A percentile compares a stretch with the other conserved stretches of the same genome.
These are phyloP conservation scores for Pythium monospermum DNA, from an alignment of 352 stramenopile species.

Conservation along the genomic window DNA sequence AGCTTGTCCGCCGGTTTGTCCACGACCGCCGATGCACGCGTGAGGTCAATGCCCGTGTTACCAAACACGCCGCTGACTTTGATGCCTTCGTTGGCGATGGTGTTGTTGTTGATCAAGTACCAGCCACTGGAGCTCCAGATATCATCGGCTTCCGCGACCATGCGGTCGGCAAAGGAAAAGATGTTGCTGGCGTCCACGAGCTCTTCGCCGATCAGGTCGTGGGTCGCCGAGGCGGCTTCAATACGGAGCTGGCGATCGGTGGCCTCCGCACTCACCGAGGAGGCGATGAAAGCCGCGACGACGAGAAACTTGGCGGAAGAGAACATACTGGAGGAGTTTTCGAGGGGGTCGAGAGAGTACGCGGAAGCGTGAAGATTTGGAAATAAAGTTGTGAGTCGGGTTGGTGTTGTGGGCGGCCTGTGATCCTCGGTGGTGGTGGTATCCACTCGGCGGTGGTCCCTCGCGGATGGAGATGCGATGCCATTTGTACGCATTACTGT, in stretches of 20 bases:
- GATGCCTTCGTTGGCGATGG: conserved; percentile 10
- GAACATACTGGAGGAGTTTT: not conserved
- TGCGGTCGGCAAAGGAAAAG: conserved; percentile 19
- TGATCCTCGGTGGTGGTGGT: no score
- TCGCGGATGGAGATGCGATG: no score
- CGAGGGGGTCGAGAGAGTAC: no score
- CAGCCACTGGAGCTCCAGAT: conserved; percentile 23
- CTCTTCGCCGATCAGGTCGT: conserved; percentile 25
- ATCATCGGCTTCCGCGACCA: conserved; percentile 21
- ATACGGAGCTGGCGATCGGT: not conserved
- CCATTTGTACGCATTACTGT: no score
- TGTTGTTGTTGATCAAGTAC: conserved; percentile 17
- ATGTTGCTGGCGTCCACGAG: conserved; percentile 18
- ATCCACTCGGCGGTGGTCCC: no score
- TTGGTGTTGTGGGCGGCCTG: no score
- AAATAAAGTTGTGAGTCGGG: no score
- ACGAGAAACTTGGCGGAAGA: not conserved
- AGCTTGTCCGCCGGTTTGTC: conserved; percentile 17
- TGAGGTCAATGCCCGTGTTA: conserved; percentile 14
- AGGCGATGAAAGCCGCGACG: not conserved
- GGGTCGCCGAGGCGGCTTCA: not conserved
- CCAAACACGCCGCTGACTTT: conserved; percentile 22
- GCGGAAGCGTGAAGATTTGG: no score
- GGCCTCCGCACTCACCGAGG: not conserved
- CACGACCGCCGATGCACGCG: conserved; percentile 17